phyloP scores from a whole-genome alignment of 768 basidiomycete genomes.

The Naganishia onofrii region DNA sequence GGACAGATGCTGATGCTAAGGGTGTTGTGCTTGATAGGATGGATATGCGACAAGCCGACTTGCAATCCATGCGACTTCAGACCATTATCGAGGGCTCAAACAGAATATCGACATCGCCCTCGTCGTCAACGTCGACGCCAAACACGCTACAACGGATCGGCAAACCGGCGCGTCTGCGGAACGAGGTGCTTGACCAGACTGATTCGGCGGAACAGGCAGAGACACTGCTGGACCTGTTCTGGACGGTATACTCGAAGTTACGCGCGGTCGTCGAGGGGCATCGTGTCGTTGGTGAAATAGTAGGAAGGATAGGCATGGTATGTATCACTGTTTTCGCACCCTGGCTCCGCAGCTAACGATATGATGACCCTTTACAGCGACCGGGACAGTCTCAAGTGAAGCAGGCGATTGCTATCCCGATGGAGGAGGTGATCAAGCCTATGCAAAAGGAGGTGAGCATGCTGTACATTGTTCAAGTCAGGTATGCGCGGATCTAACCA shows the following conservation, averaged over 20 bases:
- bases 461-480: background rate
- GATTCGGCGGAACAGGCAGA: constrained; percentile 61
- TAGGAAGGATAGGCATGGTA: constrained; percentile 66
- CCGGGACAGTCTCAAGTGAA: constrained; percentile 38
- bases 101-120: background rate
- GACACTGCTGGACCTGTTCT: constrained; percentile 84
- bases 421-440: constrained; percentile 82
- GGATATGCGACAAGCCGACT: constrained; percentile 27
- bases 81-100: constrained; percentile 22
- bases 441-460: constrained; percentile 77
- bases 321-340: background rate
- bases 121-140: background rate
- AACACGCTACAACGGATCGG: background rate
- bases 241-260: constrained; percentile 93
- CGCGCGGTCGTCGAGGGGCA: constrained; percentile 90
- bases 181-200: constrained; percentile 23
- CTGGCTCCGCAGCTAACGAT: background rate
- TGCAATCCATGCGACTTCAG: constrained; percentile 9
- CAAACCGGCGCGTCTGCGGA: constrained; percentile 22
- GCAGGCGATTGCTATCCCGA: constrained; percentile 58
- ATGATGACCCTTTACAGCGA: constrained; percentile 58
- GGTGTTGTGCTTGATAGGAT: constrained; percentile 4
- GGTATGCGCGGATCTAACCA: background rate
- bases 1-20: constrained; percentile 6
- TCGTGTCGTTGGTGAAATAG: constrained; percentile 82